Percentiles rank a stretch among this genome's conserved stretches.
These are phyloP conservation scores for Scleroderma bovista DNA, from an alignment of 768 basidiomycete genomes.

Conservation along the genomic window DNA sequence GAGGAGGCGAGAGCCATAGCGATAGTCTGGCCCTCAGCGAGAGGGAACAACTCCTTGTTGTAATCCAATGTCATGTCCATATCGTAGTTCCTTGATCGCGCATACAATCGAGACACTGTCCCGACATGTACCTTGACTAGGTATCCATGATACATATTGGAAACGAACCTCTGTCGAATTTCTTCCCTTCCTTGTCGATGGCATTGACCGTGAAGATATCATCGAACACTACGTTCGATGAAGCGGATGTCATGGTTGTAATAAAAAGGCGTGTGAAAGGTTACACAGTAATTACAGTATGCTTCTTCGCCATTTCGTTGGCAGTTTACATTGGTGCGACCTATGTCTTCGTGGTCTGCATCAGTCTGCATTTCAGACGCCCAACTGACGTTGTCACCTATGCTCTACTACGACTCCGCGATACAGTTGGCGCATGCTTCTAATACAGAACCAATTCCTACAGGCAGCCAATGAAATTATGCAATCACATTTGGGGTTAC, in stretches of 20 bases:
- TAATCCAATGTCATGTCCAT: constrained; percentile 94
- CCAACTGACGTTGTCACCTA: too few species aligned
- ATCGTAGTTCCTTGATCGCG: constrained; percentile 83
- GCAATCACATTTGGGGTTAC: too few species aligned
- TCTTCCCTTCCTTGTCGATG: constrained; percentile 91
- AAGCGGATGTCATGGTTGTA: constrained; percentile 44
- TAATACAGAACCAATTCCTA: too few species aligned
- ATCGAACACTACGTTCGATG: constrained; percentile 83
- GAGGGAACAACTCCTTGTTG: constrained; percentile 85
- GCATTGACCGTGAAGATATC: constrained; percentile 85
- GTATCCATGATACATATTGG: neutral
- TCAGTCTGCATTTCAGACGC: too few species aligned
- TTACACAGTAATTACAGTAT: too few species aligned
- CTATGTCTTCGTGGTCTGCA: too few species aligned
- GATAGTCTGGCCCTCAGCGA: constrained; percentile 63
- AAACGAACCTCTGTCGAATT: constrained; percentile 86
- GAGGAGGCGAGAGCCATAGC: constrained; percentile 85
- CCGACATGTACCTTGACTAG: constrained; percentile 7
- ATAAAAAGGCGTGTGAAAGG: too few species aligned
- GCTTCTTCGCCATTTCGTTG: too few species aligned
- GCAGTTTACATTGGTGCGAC: too few species aligned
- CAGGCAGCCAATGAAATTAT: too few species aligned
- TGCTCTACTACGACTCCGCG: too few species aligned
- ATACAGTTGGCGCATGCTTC: too few species aligned
- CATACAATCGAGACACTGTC: constrained; percentile 86